Evolutionary conservation across 768 basidiomycete genomes (phyloP), one percentile per base, ranked within the genome.

Genomic region (Boletus rex-veris): DNA sequence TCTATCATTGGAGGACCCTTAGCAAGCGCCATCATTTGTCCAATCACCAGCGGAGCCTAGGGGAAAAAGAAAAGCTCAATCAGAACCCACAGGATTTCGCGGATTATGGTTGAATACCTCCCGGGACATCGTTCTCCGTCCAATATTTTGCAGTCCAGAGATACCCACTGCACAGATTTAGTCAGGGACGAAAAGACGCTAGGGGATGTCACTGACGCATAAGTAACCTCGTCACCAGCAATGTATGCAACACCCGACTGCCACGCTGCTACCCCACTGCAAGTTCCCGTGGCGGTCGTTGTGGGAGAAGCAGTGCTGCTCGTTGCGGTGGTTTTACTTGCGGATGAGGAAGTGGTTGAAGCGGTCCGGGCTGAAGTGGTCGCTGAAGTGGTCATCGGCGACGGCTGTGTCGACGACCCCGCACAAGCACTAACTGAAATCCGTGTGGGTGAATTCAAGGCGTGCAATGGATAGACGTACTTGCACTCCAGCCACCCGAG

Each of bases 401-500:
- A 11, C 12, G 54, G 31, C 12, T 43, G 26, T 18, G 21, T 42
- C 39, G 55, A 7, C 11, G 62, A 48, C 42, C 62, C 65, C 15
- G 35, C 46, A 45, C 64, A 67, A 38, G 62, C 65, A 46, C 62
- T 64, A n/a, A 59, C 65, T 67, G 9, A 5, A 45, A 51, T 47
- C 19, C 8, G 8, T 45, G 31, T 47, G 40, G 47, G 49, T 15
- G 28, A 35, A 33, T 38, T 49, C 45, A 41, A 43, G 15, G 15
- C 35, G 28, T 45, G 36, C 9, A 4, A 24, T 38, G 35, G 12
- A 43, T 43, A 26, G 8, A 71, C 80, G 56, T 66, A 87, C 85
- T 79, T 28, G 84, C 77, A 55, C 79, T 80, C 85, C 83, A 86
- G 41, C 85, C 84, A n/a, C 75, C 74, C 61, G 75, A 81, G 12